Conservation (phyloP, 2,329 filamentous ascomycete genomes). For the Nemania serpens region DNA sequence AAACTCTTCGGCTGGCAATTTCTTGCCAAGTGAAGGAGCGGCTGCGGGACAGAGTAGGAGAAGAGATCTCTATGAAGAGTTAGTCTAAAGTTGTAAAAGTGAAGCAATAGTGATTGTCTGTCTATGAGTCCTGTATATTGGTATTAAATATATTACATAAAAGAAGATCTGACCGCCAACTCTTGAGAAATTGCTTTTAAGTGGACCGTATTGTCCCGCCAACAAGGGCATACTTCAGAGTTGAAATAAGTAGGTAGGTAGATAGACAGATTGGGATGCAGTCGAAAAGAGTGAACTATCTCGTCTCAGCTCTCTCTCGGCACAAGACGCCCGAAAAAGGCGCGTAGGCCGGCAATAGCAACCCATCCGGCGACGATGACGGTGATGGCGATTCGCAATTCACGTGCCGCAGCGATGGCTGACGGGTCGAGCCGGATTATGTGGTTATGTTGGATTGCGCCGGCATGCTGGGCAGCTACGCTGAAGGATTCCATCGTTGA, state of each 20-base stretch:
- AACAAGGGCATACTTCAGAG: no score
- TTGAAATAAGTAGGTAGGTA: no score
- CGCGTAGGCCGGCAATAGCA: slow-evolving; percentile 39
- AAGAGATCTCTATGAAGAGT: background rate
- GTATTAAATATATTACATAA: slow-evolving; percentile 1
- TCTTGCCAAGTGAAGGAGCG: no score
- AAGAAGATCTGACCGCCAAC: background rate
- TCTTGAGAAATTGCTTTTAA: background rate
- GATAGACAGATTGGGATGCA: no score
- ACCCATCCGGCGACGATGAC: slow-evolving; percentile 42
- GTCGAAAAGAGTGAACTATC: background rate
- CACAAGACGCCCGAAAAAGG: slow-evolving; percentile 22
- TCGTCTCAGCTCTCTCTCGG: slow-evolving; percentile 10
- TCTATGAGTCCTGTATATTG: background rate
- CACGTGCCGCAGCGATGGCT: slow-evolving; percentile 35
- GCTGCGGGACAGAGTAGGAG: no score
- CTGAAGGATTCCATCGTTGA: slow-evolving; percentile 43
- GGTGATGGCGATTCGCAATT: slow-evolving; percentile 40
- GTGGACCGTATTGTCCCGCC: background rate
- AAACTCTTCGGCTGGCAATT: no score
- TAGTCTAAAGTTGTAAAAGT: background rate
- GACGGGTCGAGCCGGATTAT: slow-evolving; percentile 39
- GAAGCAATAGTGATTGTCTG: background rate
- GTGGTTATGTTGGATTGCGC: slow-evolving; percentile 43
- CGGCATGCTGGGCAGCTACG: slow-evolving; percentile 43